Evolutionary conservation across 1,284 basidiomycete species (phyloP).

Genomic region (Agaricales sp.): DNA sequence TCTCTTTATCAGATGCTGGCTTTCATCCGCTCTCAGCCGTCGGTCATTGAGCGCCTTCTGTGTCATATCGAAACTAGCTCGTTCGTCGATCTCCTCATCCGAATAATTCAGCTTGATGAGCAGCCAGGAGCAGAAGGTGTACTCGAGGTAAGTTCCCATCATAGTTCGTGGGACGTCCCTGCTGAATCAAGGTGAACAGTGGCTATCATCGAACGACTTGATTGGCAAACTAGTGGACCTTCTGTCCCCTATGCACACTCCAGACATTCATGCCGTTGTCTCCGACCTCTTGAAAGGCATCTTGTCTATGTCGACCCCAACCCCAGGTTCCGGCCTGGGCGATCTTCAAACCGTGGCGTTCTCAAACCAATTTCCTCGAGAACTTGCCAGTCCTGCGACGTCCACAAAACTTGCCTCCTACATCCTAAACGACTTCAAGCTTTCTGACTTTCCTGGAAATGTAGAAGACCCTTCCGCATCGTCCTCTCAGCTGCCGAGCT

Average conservation of each 20-base stretch:
- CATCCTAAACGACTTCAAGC: slow-evolving; percentile 65
- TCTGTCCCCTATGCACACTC: slow-evolving; percentile 70
- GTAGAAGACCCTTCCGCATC: slow-evolving; percentile 7
- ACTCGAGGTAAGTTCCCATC: slow-evolving; percentile 80
- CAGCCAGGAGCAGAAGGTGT: slow-evolving; percentile 74
- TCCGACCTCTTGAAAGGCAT: slow-evolving; percentile 92
- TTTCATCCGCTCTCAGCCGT: slow-evolving; percentile 81
- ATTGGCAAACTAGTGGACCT: slow-evolving; percentile 77
- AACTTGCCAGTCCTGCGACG: slow-evolving; percentile 74
- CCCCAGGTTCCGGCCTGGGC: slow-evolving; percentile 65
- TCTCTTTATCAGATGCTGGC: slow-evolving; percentile 68
- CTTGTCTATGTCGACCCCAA: slow-evolving; percentile 89
- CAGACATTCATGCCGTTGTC: slow-evolving; percentile 80
- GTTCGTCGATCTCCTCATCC: slow-evolving; percentile 86
- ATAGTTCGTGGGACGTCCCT: too few species aligned
- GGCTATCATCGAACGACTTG: slow-evolving; percentile 82
- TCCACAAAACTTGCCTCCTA: slow-evolving; percentile 69
- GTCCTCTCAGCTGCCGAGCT: slow-evolving; percentile 38
- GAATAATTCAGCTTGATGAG: slow-evolving; percentile 90
- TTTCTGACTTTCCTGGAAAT: background rate
- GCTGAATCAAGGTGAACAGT: too few species aligned
- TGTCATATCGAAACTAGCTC: slow-evolving; percentile 85
- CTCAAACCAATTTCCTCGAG: slow-evolving; percentile 83
- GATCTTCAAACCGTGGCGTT: slow-evolving; percentile 58
- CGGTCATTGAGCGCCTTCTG: slow-evolving; percentile 77